Evolutionary conservation across 495 filamentous ascomycete genomes (phyloP).

Genomic region (Penicillium verhagenii): DNA sequence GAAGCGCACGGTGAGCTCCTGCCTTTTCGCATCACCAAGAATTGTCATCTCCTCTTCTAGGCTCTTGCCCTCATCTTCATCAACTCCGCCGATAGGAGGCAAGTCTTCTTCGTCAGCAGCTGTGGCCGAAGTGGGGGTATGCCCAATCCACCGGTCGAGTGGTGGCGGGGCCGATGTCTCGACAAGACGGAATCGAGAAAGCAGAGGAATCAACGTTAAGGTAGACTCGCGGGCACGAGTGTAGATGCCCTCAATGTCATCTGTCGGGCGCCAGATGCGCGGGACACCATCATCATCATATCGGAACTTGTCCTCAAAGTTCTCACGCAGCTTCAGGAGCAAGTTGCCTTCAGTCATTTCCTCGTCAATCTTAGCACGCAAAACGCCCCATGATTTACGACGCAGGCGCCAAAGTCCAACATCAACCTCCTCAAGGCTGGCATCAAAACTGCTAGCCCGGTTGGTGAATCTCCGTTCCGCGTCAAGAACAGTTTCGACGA

Average conservation of each 20-base stretch:
- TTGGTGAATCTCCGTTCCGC: slow-evolving; percentile 84
- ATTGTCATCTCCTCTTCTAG: slow-evolving; percentile 96
- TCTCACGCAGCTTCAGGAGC: slow-evolving; percentile 91
- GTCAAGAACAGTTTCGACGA: slow-evolving; percentile 78
- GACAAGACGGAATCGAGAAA: slow-evolving; percentile 76
- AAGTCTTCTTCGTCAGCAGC: slow-evolving; percentile 88
- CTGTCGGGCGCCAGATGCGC: slow-evolving; percentile 92
- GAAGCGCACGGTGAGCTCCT: slow-evolving; percentile 90
- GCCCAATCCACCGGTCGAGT: slow-evolving; percentile 76
- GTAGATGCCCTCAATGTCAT: slow-evolving; percentile 95
- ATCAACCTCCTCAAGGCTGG: slow-evolving; percentile 85
- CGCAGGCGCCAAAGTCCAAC: slow-evolving; percentile 90
- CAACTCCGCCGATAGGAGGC: slow-evolving; percentile 79
- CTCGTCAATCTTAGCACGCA: slow-evolving; percentile 89
- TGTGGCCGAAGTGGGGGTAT: slow-evolving; percentile 70
- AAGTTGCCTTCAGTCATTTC: slow-evolving; percentile 98
- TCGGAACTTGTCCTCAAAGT: slow-evolving; percentile 98
- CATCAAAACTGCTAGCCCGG: slow-evolving; percentile 88
- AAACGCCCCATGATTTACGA: slow-evolving; percentile 88
- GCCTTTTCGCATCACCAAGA: slow-evolving; percentile 78
- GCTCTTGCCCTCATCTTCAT: slow-evolving; percentile 90
- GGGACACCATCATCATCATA: slow-evolving; percentile 95
- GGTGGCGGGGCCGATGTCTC: slow-evolving; percentile 72
- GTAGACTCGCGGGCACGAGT: slow-evolving; percentile 89
- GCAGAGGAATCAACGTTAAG: slow-evolving; percentile 80